Base-by-base conservation (phyloP, 768 basidiomycete genomes). In the Phanerochaete sordida region DNA sequence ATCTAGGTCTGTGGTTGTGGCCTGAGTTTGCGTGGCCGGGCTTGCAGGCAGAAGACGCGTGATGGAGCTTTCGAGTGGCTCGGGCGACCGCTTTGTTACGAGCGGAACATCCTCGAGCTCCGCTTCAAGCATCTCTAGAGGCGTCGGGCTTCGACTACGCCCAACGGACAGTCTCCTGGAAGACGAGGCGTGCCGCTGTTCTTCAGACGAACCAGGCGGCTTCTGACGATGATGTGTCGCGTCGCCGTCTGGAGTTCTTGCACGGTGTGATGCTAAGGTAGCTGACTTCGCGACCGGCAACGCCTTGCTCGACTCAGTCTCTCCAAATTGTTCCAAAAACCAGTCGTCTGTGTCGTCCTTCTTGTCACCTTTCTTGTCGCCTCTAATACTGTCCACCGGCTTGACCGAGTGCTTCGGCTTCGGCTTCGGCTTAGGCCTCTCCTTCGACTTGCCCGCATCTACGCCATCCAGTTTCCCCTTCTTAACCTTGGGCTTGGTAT, bases 321-420 rank as follows among this genome's bases (percentile, higher is more conserved):
- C 47, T 8, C 78, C 76, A 64, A 76, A 82, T 35, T 84, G 84
- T 66, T 85, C 80, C 61, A 84, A 66, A 56, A 85, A 72, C 83
- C 84, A 85, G 66, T 85, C 83, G 66, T 87, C 81, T 1, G 84
- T 74, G 65, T 87, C 85, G 61, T 81, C 77, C 50, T 76, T 69
- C n/a, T 56, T 45, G 49, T 35, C 12, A 11, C 12, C 4, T 5
- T 13, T 23, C 19, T 49, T n/a, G n/a, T n/a, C n/a, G n/a, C n/a
- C n/a, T n/a, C n/a, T n/a, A n/a, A n/a, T n/a, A n/a, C n/a, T n/a
- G n/a, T n/a, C n/a, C n/a, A n/a, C 27, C 26, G 50, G 8, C 27
- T 26, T 51, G n/a, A 55, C 54, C 58, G 58, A 47, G 7, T 15
- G 39, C 16, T 21, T 21, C 24, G 2, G 1, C 15, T 48, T 55